Percentiles rank a stretch among this genome's conserved stretches.
These are phyloP conservation scores for Porphyrellus cyaneotinctus DNA, from an alignment of 768 basidiomycete genomes.

Conservation along the genomic window DNA sequence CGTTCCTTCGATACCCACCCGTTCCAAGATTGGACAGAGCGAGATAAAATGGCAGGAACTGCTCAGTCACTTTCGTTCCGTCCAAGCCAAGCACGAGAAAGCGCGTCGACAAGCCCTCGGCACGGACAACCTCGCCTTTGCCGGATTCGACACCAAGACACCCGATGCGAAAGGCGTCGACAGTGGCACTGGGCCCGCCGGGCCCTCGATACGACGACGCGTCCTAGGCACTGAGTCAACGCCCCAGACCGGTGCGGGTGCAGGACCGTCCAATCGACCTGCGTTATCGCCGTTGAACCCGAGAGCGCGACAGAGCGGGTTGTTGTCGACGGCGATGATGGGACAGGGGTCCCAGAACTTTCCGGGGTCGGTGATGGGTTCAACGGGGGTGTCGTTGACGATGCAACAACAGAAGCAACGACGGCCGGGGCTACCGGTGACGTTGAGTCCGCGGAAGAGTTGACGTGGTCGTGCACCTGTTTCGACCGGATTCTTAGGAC, in stretches of 20 bases:
- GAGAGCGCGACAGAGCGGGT: constrained; percentile 49
- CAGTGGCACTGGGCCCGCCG: constrained; percentile 4
- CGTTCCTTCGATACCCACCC: constrained; percentile 40
- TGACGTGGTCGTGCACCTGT: not conserved
- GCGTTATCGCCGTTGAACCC: constrained; percentile 75
- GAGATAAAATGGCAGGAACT: constrained; percentile 99
- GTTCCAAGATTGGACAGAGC: constrained; percentile 76
- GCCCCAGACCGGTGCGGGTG: constrained; percentile 18
- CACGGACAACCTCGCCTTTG: constrained; percentile 53
- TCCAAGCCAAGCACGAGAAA: constrained; percentile 91
- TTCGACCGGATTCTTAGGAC: not conserved
- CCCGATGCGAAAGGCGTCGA: constrained; percentile 17
- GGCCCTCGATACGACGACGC: constrained; percentile 56
- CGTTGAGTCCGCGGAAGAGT: constrained; percentile 33
- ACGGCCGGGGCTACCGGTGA: constrained; percentile 36
- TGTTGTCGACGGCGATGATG: constrained; percentile 36
- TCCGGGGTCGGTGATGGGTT: constrained; percentile 10
- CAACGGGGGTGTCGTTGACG: constrained; percentile 14
- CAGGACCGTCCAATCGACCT: constrained; percentile 28
- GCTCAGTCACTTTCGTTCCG: constrained; percentile 82
- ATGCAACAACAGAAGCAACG: constrained; percentile 39
- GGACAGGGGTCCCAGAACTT: constrained; percentile 36
- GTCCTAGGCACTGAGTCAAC: constrained; percentile 50
- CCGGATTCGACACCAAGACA: constrained; percentile 36
- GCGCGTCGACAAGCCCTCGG: constrained; percentile 75